Evolutionary conservation across 768 basidiomycete genomes (phyloP).

Genomic region (Kwoniella sp.): DNA sequence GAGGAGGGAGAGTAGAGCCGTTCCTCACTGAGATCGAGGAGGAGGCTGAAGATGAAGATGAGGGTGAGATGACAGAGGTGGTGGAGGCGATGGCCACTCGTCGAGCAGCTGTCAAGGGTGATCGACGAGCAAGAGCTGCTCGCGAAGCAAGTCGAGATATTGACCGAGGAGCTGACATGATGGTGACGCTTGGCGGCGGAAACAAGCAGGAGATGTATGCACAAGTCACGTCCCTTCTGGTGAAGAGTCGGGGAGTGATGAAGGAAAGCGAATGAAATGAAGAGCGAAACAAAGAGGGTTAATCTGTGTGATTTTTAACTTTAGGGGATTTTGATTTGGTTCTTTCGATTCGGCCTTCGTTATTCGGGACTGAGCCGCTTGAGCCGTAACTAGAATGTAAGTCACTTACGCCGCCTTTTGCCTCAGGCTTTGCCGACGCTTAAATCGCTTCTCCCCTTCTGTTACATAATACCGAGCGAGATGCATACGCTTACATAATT

Average conservation of each 20-base stretch:
- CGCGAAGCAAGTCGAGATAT: constrained; percentile 11
- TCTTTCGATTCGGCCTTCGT: too few relatives aligned
- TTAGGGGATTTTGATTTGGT: background rate
- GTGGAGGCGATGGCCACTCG: constrained; percentile 2
- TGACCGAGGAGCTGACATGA: constrained; percentile 14
- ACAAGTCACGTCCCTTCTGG: too few relatives aligned
- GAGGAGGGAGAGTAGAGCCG: constrained; percentile 49
- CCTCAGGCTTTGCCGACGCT: background rate
- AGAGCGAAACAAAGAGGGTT: too few relatives aligned
- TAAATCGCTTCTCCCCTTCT: background rate
- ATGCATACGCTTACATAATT: too few relatives aligned
- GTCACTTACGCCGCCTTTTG: background rate
- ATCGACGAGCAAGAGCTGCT: constrained; percentile 6
- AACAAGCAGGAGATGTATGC: too few relatives aligned
- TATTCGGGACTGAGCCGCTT: background rate
- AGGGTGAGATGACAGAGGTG: background rate
- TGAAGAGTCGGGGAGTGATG: too few relatives aligned
- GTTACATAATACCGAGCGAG: background rate
- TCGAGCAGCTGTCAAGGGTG: background rate
- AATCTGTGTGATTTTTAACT: background rate
- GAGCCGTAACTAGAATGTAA: too few relatives aligned
- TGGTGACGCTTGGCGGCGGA: background rate
- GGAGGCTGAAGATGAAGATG: background rate
- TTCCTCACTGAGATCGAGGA: constrained; percentile 15
- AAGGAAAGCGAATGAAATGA: too few relatives aligned